A percentile compares a stretch with the other conserved stretches of the same genome.
These are phyloP conservation scores for Plantago lanceolata DNA, from an alignment of 305 asterid genomes.

Conservation along the genomic window DNA sequence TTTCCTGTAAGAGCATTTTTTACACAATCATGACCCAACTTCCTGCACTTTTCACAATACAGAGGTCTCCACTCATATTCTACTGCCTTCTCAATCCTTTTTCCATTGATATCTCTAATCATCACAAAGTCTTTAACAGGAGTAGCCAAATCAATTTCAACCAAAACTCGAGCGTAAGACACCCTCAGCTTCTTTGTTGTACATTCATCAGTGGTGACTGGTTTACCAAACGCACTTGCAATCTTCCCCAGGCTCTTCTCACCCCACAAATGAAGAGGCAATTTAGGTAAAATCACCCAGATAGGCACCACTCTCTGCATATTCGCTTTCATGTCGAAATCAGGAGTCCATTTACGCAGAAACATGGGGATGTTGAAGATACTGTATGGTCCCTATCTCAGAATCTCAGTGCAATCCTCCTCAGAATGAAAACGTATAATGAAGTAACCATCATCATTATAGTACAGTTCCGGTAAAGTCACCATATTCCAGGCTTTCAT, in stretches of 20 bases:
- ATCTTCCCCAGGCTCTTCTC: neutral
- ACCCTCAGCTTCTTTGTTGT: neutral
- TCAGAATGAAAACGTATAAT: neutral
- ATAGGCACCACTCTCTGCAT: neutral
- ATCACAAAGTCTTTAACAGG: neutral
- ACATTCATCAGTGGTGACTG: neutral
- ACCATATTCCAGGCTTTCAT: too few relatives aligned
- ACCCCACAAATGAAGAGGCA: neutral
- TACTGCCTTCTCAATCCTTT: neutral
- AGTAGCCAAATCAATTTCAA: neutral
- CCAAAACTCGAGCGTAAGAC: neutral
- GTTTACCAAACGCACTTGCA: neutral
- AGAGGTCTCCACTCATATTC: neutral
- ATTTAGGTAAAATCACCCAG: neutral
- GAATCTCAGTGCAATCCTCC: neutral
- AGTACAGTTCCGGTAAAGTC: too few relatives aligned
- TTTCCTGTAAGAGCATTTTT: too few relatives aligned
- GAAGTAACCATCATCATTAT: neutral
- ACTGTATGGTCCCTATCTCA: too few relatives aligned
- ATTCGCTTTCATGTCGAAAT: neutral
- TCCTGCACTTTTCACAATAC: too few relatives aligned
- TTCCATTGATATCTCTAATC: neutral
- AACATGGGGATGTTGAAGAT: too few relatives aligned
- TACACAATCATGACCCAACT: too few relatives aligned
- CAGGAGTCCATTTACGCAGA: too few relatives aligned